Conservation (phyloP, 345 rosid genomes). For the sweet orange (Citrus sinensis) region DNA sequence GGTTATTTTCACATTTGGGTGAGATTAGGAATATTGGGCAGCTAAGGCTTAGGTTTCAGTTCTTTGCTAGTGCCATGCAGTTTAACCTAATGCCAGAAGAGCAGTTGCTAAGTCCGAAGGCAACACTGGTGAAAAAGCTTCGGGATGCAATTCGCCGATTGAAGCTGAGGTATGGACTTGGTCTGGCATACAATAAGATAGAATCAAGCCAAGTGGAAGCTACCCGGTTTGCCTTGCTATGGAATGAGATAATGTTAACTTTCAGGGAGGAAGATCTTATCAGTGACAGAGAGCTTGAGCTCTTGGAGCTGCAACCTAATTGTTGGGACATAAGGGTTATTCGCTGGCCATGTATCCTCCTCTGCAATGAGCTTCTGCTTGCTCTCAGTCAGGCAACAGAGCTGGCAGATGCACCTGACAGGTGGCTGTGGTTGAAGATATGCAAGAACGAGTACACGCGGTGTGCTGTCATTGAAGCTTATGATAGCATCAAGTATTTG, state of each 20-base stretch:
- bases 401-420: slow-evolving; percentile 66
- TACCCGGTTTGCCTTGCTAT: slow-evolving; percentile 77
- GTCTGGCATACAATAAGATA: slow-evolving; percentile 68
- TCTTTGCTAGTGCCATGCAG: slow-evolving; percentile 87
- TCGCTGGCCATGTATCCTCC: slow-evolving; percentile 89
- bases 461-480: slow-evolving; percentile 89
- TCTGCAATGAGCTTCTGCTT: slow-evolving; percentile 83
- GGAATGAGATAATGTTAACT: slow-evolving; percentile 76
- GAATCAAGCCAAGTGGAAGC: slow-evolving; percentile 89
- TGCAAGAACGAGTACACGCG: slow-evolving; percentile 77
- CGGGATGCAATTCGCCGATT: slow-evolving; percentile 75
- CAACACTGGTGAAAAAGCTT: slow-evolving; percentile 64
- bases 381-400: slow-evolving; percentile 79
- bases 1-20: slow-evolving; percentile 83
- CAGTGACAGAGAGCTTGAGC: slow-evolving; percentile 71
- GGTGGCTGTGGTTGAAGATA: slow-evolving; percentile 77
- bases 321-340: slow-evolving; percentile 79
- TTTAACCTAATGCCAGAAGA: slow-evolving; percentile 88
- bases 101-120: slow-evolving; percentile 39
- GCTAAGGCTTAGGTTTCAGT: slow-evolving; percentile 89
- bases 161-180: slow-evolving; percentile 81
- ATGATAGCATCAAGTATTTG: slow-evolving; percentile 73
- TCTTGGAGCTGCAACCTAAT: slow-evolving; percentile 77
- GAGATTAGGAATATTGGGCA: slow-evolving; percentile 84
- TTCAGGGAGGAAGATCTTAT: slow-evolving; percentile 91